Evolutionary conservation across 306 rosid species (phyloP).

Genomic region (Vachellia collinsii): DNA sequence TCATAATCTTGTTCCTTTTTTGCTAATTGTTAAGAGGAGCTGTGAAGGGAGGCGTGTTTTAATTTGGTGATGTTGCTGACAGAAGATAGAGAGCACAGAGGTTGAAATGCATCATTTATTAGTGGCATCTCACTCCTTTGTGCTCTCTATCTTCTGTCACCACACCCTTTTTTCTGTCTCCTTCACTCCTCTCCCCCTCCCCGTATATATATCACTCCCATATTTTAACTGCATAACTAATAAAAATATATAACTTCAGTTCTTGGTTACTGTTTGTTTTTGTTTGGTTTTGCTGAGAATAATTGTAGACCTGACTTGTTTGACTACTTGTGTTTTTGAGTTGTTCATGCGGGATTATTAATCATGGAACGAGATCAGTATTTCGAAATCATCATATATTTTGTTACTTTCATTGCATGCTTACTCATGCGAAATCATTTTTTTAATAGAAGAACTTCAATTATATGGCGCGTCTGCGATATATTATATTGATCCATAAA

Average conservation of each 20-base stretch:
- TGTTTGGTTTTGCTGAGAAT: background rate
- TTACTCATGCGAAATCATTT: background rate
- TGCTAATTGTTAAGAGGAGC: no score
- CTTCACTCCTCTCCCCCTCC: background rate
- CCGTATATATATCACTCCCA: background rate
- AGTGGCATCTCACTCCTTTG: conserved; percentile 72
- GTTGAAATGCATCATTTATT: conserved; percentile 55
- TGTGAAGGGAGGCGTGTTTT: no score
- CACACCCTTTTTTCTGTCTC: background rate
- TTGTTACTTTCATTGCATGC: background rate
- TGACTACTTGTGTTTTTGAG: background rate
- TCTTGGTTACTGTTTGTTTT: no score
- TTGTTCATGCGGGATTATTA: background rate
- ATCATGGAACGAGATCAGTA: background rate
- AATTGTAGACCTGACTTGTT: background rate
- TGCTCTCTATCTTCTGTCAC: conserved; percentile 91
- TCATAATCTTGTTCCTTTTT: background rate
- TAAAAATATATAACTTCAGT: no score
- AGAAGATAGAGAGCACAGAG: conserved; percentile 92
- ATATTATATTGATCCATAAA: no score
- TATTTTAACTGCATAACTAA: background rate
- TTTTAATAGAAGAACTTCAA: background rate
- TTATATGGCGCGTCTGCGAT: background rate
- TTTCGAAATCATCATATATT: background rate
- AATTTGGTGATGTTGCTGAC: conserved; percentile 57